These are phyloP conservation scores for Curvularia sp. DNA, from an alignment of 2,329 filamentous ascomycete genomes.

Conservation along the genomic window DNA sequence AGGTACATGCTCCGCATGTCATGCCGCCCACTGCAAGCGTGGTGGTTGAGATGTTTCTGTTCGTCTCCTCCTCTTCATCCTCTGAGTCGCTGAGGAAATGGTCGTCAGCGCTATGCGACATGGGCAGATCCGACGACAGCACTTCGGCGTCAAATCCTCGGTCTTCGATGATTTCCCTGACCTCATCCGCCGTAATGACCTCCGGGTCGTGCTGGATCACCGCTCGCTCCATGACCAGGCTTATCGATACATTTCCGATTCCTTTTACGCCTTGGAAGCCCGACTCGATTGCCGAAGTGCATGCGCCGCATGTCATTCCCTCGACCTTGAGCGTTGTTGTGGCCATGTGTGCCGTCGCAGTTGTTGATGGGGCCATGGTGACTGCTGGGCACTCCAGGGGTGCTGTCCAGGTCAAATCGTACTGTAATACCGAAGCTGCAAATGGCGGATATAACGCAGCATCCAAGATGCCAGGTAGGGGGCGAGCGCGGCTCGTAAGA, in stretches of 20 bases:
- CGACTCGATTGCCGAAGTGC: slow-evolving; percentile 92
- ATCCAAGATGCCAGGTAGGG: slow-evolving; percentile 25
- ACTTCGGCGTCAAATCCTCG: slow-evolving; percentile 89
- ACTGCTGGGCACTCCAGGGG: slow-evolving; percentile 7
- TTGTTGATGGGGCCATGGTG: slow-evolving; percentile 40
- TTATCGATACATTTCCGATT: slow-evolving; percentile 86
- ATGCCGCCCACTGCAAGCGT: slow-evolving; percentile 84
- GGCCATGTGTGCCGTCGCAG: slow-evolving; percentile 67
- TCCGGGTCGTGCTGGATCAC: slow-evolving; percentile 87
- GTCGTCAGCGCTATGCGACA: slow-evolving; percentile 52
- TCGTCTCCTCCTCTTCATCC: slow-evolving; percentile 43
- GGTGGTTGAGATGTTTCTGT: slow-evolving; percentile 62
- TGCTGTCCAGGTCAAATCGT: slow-evolving; percentile 4
- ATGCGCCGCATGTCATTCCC: slow-evolving; percentile 89
- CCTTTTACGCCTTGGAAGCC: slow-evolving; percentile 85
- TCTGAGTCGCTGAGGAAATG: slow-evolving; percentile 49
- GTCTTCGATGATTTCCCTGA: slow-evolving; percentile 88
- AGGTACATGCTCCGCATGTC: slow-evolving; percentile 91
- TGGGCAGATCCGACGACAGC: slow-evolving; percentile 79
- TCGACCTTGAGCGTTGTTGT: slow-evolving; percentile 90
- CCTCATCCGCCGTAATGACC: slow-evolving; percentile 73
- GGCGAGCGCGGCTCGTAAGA: slow-evolving; percentile 24
- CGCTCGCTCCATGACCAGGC: slow-evolving; percentile 93
- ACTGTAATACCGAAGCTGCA: slow-evolving; percentile 8
- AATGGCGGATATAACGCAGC: neutral